Evolutionary conservation across 1,284 basidiomycete genomes (phyloP), one percentile per base, ranked within the genome.

Genomic region (Bjerkandera adusta): DNA sequence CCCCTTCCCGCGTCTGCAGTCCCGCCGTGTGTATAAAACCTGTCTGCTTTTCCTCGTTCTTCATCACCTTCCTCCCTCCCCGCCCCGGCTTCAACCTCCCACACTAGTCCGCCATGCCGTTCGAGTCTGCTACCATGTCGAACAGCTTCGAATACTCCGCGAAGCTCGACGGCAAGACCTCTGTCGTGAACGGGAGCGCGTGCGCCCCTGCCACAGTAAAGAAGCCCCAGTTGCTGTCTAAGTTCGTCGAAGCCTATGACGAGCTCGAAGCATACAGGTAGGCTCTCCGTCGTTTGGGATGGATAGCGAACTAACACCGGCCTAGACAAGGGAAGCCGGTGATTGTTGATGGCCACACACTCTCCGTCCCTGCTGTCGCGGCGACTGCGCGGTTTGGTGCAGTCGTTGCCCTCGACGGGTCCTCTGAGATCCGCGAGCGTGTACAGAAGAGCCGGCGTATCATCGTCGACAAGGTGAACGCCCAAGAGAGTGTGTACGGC

Each of bases 401-500:
- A 4, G 57, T 68, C 11, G 76, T 87, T 24, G 57, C 68, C 20
- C 73, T 88, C 29, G 76, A 81, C 50, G 61, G 68, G 16, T 77
- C 77, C 5, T 61, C 73, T 6, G 59, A 63, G 11, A 62, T 77
- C 51, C 72, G 70, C 52, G 67, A 70, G 7, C 77, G 73, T 25
- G 71, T 90, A 39, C 64, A 70, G 15, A 76, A 76, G 55, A 80
- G 82, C 57, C 77, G 83, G 36, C 65, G 71, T 40, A 76, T 81
- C 45, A 80, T 92, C 43, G 69, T 75, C 24, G 70, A 74, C 57
- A 88, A 89, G 62, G 76, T 92, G 36, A 73, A 78, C 22, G 71
- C 77, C 7, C 80, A 81, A 15, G 75, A 79, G 48, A 86, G 83
- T 54, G 75, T 92, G 33, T 92, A 91, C 55, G 89, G 89, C 30